A percentile compares a stretch with the other conserved stretches of the same genome.
Evolutionary conservation across 352 stramenopile genomes (phyloP).

Genomic region (Plasmopara muralis): DNA sequence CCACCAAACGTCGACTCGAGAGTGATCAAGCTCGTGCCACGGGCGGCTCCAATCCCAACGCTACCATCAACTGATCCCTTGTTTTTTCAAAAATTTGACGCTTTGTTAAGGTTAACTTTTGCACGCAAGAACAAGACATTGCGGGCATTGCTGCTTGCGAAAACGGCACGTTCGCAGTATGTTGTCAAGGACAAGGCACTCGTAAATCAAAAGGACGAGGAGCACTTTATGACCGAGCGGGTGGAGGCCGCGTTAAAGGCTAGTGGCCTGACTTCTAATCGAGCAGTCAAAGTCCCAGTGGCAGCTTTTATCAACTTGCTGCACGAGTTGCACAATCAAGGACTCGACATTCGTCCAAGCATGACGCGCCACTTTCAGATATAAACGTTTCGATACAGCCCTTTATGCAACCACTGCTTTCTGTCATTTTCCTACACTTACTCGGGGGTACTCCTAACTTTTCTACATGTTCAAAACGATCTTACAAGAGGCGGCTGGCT

Average conservation of each 20-base stretch:
- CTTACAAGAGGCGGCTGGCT: conserved; percentile 17
- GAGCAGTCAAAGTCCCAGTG: conserved; percentile 61
- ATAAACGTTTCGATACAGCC: conserved; percentile 9
- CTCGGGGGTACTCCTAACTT: conserved; percentile 23
- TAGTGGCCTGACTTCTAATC: conserved; percentile 38
- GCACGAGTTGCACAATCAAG: conserved; percentile 35
- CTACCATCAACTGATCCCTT: conserved; percentile 23
- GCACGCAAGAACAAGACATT: conserved; percentile 85
- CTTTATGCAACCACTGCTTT: conserved; percentile 1
- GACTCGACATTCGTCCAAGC: conserved; percentile 46
- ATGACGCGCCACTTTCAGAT: conserved; percentile 62
- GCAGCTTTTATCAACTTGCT: conserved; percentile 54
- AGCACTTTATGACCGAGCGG: conserved; percentile 31
- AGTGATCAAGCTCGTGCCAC: conserved; percentile 63
- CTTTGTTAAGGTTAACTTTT: conserved; percentile 68
- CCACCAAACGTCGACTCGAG: conserved; percentile 80
- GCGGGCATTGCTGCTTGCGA: conserved; percentile 58
- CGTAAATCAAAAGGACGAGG: conserved; percentile 18
- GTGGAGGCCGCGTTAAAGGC: conserved; percentile 45
- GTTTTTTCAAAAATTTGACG: conserved; percentile 76
- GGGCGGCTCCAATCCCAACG: conserved; percentile 10
- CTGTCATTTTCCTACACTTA: conserved; percentile 17
- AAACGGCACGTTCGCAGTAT: conserved; percentile 41
- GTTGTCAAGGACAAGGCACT: conserved; percentile 17
- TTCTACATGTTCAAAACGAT: conserved; percentile 32